A percentile compares a stretch with the other conserved stretches of the same genome.
phyloP scores from a whole-genome alignment of 768 basidiomycete genomes.

The Calocybe cyanea region DNA sequence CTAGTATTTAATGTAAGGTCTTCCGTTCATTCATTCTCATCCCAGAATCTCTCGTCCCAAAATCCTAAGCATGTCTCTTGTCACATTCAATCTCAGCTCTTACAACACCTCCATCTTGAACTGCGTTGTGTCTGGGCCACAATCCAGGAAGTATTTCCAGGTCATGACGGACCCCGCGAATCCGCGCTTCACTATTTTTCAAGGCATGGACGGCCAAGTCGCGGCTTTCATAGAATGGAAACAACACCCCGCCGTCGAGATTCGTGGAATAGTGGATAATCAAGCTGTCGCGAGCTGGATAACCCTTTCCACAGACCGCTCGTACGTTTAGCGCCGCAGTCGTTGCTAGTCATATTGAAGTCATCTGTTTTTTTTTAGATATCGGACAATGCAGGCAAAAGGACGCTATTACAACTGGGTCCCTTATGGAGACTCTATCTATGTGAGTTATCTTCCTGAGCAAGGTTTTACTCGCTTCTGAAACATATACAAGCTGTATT shows the following conservation, averaged over 20 bases:
- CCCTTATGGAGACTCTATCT: conserved; percentile 21
- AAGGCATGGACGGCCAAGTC: background rate
- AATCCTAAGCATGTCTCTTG: background rate
- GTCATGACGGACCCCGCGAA: conserved; percentile 1
- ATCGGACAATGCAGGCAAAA: conserved; percentile 34
- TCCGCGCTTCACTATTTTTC: background rate
- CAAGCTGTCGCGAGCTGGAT: conserved; percentile 12
- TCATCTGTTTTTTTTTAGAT: conserved; percentile 17
- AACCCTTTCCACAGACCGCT: conserved; percentile 25
- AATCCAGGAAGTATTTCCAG: background rate
- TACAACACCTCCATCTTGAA: conserved; percentile 33
- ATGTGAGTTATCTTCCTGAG: conserved; percentile 25
- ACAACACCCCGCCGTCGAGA: background rate
- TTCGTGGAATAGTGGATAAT: conserved; percentile 22
- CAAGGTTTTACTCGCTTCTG: conserved; percentile 1
- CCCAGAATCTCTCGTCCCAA: background rate
- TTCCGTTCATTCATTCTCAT: too few species aligned
- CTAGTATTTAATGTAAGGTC: too few species aligned
- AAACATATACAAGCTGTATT: too few species aligned
- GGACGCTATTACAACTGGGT: conserved; percentile 40
- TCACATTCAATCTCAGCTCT: conserved; percentile 31
- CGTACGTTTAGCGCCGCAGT: too few species aligned
- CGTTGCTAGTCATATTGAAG: too few species aligned
- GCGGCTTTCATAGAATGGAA: conserved; percentile 6
- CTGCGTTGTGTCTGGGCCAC: conserved; percentile 35